These are phyloP conservation scores for Leccinum proliferum DNA, from an alignment of 1,284 basidiomycete genomes.

Conservation along the genomic window DNA sequence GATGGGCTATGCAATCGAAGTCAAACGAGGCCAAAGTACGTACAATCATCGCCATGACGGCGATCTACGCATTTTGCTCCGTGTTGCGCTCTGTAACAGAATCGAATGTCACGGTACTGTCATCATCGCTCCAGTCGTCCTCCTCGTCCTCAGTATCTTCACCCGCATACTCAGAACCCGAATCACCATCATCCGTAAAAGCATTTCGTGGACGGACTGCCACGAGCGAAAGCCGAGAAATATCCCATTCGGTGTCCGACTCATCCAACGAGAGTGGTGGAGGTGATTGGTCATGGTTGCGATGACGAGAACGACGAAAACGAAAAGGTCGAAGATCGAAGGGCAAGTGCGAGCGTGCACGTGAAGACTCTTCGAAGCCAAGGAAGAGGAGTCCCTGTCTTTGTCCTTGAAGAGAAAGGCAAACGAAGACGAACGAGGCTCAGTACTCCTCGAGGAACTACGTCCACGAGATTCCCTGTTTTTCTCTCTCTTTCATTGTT, in stretches of 20 bases:
- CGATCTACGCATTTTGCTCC: constrained; percentile 67
- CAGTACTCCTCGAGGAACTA: constrained; percentile 30
- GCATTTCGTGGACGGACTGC: constrained; percentile 45
- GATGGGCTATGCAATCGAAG: no score
- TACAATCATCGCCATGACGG: constrained; percentile 21
- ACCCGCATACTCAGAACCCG: constrained; percentile 49
- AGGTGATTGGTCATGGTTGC: constrained; percentile 56
- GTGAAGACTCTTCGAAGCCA: constrained; percentile 30
- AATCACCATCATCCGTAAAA: constrained; percentile 49
- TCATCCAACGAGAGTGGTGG: constrained; percentile 64
- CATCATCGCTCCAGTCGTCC: constrained; percentile 48
- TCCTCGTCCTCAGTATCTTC: constrained; percentile 44
- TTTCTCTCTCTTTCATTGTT: constrained; percentile 26
- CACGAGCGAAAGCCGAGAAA: constrained; percentile 27
- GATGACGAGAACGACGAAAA: constrained; percentile 21
- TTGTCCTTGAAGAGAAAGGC: constrained; percentile 24
- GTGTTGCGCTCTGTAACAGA: constrained; percentile 71
- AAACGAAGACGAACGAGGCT: constrained; percentile 49
- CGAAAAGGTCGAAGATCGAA: constrained; percentile 60
- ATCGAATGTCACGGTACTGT: constrained; percentile 49
- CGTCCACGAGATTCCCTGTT: constrained; percentile 46
- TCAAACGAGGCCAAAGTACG: no score
- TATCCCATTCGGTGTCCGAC: constrained; percentile 55
- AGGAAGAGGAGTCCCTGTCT: constrained; percentile 24
- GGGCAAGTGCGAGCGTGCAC: constrained; percentile 69